Base-by-base conservation (phyloP, 768 basidiomycete genomes). In the Mycena pura region DNA sequence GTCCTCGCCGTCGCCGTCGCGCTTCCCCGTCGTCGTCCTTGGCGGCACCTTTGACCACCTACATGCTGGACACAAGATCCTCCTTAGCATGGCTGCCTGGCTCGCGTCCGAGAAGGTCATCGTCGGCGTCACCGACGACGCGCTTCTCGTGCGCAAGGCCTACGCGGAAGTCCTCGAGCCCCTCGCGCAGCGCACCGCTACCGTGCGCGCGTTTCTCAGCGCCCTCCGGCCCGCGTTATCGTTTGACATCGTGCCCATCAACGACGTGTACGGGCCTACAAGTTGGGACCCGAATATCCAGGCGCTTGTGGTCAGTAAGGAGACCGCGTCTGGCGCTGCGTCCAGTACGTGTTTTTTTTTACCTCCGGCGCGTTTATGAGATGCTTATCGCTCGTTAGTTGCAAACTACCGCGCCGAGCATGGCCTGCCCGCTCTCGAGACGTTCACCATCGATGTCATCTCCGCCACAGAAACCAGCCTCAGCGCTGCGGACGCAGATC, bases 1-100 rank as follows among this genome's bases (percentile, higher is more conserved):
- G 8, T 43, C 50, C 19, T 46, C 21, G 39, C 65, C 44, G n/a
- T n/a, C 62, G 14, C 66, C 77, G 14, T 60, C 76, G 17, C 62
- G 73, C 39, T 80, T 79, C 70, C 90, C 89, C 13, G 91, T 94
- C 50, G 86, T 90, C n/a, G 91, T 87, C 0, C 81, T 98, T 8
- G 96, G 97, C 6, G 97, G 97, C 0, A 99, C 97, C 0, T 99
- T 99, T 74, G 97, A 99, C 76, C 97, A 99, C 73, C 85, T 99
- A 15, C 97, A 99, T 71, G 87, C 95, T 4, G 97, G 96, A 0
- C 97, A 99, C 78, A 97, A 97, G 76, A 96, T 99, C 60, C 85
- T 99, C 27, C 84, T 99, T 11, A 92, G 93, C 69, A 94, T 97
- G 88, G 90, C 86, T 13, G 88, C 92, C 1, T 95, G 90, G 84